Percentiles rank a stretch among this genome's conserved stretches.
These are phyloP conservation scores for Chytriomyces hyalinus DNA, from an alignment of 192 early-diverging fungal genomes.

Conservation along the genomic window DNA sequence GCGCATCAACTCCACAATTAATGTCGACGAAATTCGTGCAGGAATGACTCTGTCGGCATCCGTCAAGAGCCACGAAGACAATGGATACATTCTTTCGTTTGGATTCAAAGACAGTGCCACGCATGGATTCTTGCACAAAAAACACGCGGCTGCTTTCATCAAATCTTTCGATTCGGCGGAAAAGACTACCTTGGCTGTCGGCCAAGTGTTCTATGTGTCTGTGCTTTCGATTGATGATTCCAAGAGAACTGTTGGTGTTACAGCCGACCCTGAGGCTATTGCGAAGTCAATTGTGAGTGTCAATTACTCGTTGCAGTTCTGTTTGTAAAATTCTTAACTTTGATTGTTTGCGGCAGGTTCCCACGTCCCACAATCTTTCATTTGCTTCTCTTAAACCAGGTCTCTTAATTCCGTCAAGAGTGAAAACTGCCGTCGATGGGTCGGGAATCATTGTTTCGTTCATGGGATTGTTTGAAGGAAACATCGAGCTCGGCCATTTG, in stretches of 20 bases:
- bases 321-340: conserved; percentile 14
- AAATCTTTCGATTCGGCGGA: neutral
- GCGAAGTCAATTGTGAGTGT: conserved; percentile 48
- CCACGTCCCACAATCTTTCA: conserved; percentile 58
- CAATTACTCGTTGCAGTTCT: neutral
- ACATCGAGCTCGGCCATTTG: conserved; percentile 66
- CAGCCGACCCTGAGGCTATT: conserved; percentile 66
- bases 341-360: conserved; percentile 35
- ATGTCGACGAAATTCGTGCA: conserved; percentile 65
- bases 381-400: conserved; percentile 85
- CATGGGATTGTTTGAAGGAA: conserved; percentile 84
- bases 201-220: conserved; percentile 74
- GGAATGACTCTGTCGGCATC: conserved; percentile 57
- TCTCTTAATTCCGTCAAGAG: conserved; percentile 67
- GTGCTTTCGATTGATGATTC: conserved; percentile 67
- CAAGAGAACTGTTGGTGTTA: conserved; percentile 69
- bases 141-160: conserved; percentile 55
- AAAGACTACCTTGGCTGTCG: conserved; percentile 57
- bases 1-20: conserved; percentile 70
- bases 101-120: conserved; percentile 60
- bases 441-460: conserved; percentile 74
- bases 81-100: conserved; percentile 82
- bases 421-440: conserved; percentile 63
- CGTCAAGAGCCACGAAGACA: conserved; percentile 88
- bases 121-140: conserved; percentile 74